Percentiles rank a stretch among this genome's conserved stretches.
These are phyloP conservation scores for Beauveria varroae DNA, from an alignment of 2,329 filamentous ascomycete species.

Conservation along the genomic window DNA sequence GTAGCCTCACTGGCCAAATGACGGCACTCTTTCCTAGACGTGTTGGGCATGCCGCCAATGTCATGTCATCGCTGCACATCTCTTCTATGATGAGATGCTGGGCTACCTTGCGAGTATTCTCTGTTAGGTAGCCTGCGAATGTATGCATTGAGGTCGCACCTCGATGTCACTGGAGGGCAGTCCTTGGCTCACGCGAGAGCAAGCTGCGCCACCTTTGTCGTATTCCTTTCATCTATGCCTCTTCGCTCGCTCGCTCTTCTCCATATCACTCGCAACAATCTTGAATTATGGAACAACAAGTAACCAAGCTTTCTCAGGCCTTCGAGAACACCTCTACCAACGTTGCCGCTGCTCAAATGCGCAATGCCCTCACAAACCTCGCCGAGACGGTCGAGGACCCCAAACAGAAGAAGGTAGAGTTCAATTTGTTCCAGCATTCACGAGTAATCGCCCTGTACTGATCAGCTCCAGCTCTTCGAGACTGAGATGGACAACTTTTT, in stretches of 20 bases:
- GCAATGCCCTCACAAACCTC: conserved; percentile 90
- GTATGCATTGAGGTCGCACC: neutral
- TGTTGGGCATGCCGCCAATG: neutral
- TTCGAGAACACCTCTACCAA: conserved; percentile 99
- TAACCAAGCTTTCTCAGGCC: conserved; percentile 51
- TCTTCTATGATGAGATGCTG: neutral
- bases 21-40: no score
- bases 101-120: neutral
- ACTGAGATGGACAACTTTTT: conserved; percentile 99
- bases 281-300: conserved; percentile 11
- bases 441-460: neutral
- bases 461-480: conserved; percentile 69
- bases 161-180: conserved; percentile 3
- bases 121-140: neutral
- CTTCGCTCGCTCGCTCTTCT: neutral
- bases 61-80: neutral
- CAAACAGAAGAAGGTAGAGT: conserved; percentile 69
- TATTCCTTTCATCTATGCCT: neutral
- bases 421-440: neutral
- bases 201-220: neutral
- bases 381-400: conserved; percentile 83
- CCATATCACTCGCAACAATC: neutral
- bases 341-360: conserved; percentile 97
- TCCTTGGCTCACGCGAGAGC: neutral
- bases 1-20: neutral